Base-by-base conservation (phyloP, 495 filamentous ascomycete species). In the Aspergillus heteromorphus region DNA sequence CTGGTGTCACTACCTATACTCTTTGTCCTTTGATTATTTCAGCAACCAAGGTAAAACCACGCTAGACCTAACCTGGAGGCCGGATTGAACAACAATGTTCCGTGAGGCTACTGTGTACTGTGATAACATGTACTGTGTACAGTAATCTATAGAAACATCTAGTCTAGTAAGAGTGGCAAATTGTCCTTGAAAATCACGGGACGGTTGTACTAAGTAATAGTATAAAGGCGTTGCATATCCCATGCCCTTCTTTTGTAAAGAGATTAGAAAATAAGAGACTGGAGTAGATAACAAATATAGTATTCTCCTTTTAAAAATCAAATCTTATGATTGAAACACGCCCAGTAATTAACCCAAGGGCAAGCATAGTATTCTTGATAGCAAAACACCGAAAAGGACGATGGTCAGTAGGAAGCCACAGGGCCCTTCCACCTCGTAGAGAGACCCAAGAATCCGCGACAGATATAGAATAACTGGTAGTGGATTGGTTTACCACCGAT, bases 161-260 rank as follows among this genome's bases (percentile, higher is more conserved):
- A 23, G 18, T 23, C 11, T 20, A 10, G 18, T 21, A 21, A 10
- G 14, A 45, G 18, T 45, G 7, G 17, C 18, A 45, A 45, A 23
- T 8, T 45, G 18, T 17, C 41, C 18, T 5, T 45, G 6, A 10
- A 23, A 23, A 45, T 23, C 18, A 45, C 41, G 17, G 41, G 6
- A 45, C 6, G 11, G 41, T 52, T 30, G 14, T 52, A 11, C 2
- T 30, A 45, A 53, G 42, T 18, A 41, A 45, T 34, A 45, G 29
- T 54, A 54, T 54, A 54, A 38, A 54, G 18, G 13, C 41, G 14
- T 42, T 48, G 27, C 11, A 20, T 11, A 30, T 53, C 38, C 50
- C 50, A 45, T 19, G 38, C 38, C 50, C 50, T 45, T 40, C 11
- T 54, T 54, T 54, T 54, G 30, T 20, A 54, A 54, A 54, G 49